Percentiles rank a stretch among this genome's conserved stretches.
These are phyloP conservation scores for Ceratocystis colombiana DNA, from an alignment of 2,329 filamentous ascomycete genomes.

Conservation along the genomic window DNA sequence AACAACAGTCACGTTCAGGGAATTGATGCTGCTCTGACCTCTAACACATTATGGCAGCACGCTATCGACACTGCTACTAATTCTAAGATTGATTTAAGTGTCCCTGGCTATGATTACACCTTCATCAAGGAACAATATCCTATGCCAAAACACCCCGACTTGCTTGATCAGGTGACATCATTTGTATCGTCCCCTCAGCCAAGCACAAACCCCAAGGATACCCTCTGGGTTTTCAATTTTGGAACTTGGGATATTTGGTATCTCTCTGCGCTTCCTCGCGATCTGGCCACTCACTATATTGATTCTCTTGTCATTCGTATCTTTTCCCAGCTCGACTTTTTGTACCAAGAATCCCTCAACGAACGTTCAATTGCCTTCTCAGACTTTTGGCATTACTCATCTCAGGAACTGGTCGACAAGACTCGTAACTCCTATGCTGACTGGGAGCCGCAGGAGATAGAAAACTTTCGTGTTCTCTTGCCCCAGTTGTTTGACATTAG, in stretches of 20 bases:
- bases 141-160: slow-evolving; percentile 34
- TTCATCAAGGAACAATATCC: slow-evolving; percentile 39
- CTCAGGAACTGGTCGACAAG: slow-evolving; percentile 29
- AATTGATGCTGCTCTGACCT: slow-evolving; percentile 39
- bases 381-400: slow-evolving; percentile 34
- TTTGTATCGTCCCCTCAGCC: slow-evolving; percentile 38
- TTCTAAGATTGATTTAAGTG: slow-evolving; percentile 30
- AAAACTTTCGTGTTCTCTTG: slow-evolving; percentile 43
- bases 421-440: slow-evolving; percentile 30
- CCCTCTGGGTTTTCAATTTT: slow-evolving; percentile 44
- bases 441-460: slow-evolving; percentile 29
- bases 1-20: slow-evolving; percentile 32
- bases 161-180: slow-evolving; percentile 37
- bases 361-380: slow-evolving; percentile 39
- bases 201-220: slow-evolving; percentile 35
- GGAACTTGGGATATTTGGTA: slow-evolving; percentile 49
- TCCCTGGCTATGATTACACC: slow-evolving; percentile 37
- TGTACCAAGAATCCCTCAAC: slow-evolving; percentile 39
- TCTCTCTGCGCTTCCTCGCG: slow-evolving; percentile 39
- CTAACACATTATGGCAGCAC: slow-evolving; percentile 41
- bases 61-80: slow-evolving; percentile 33
- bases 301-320: slow-evolving; percentile 35
- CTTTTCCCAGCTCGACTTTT: slow-evolving; percentile 39
- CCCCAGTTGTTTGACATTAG: slow-evolving; percentile 46
- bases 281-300: slow-evolving; percentile 34